A percentile compares a stretch with the other conserved stretches of the same genome.
These are phyloP conservation scores for Tripterygium wilfordii DNA, from an alignment of 177 flowering plant species.

Conservation along the genomic window DNA sequence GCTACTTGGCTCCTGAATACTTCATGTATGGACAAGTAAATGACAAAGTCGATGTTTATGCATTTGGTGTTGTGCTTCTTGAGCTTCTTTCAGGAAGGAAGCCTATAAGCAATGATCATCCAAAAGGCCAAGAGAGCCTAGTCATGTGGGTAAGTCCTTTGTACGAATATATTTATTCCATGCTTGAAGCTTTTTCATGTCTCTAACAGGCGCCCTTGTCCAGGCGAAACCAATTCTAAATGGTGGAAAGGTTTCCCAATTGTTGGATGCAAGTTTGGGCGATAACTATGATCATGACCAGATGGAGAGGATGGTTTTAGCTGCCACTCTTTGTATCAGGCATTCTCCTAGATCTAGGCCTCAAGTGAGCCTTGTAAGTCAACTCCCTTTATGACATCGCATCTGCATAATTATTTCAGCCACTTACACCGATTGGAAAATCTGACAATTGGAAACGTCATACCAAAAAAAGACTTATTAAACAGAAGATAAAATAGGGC, in stretches of 20 bases:
- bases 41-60: conserved; percentile 90
- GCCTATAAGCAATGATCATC: conserved; percentile 66
- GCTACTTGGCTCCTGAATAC: conserved; percentile 98
- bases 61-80: conserved; percentile 94
- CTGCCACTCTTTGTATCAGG: conserved; percentile 82
- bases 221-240: conserved; percentile 81
- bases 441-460: too few species aligned
- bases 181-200: conserved; percentile 8
- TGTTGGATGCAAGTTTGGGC: conserved; percentile 70
- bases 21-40: conserved; percentile 92
- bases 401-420: background rate
- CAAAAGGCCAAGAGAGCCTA: conserved; percentile 90
- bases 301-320: conserved; percentile 77
- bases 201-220: conserved; percentile 3
- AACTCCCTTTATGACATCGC: background rate
- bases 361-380: conserved; percentile 67
- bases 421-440: too few species aligned
- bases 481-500: too few species aligned
- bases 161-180: background rate
- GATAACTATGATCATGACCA: conserved; percentile 44
- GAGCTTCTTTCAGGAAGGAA: conserved; percentile 95
- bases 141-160: conserved; percentile 87
- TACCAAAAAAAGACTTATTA: too few species aligned
- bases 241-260: conserved; percentile 44
- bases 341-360: conserved; percentile 76